Base-by-base conservation (phyloP, 116 monocot species). In the Zostera marina region DNA sequence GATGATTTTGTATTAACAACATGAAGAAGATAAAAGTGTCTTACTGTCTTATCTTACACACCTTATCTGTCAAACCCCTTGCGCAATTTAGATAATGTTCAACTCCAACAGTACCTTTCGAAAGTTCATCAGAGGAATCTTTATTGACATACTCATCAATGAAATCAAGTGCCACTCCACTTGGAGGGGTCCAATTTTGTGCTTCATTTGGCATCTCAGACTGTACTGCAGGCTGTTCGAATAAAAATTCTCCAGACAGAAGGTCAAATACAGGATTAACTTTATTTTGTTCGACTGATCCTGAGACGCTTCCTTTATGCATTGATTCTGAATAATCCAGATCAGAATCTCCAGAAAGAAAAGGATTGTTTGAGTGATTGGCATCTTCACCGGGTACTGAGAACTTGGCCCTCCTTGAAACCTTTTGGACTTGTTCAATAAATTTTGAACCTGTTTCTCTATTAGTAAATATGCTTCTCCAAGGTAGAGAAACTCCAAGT, bases 401-500 rank as follows among this genome's bases (percentile, higher is more conserved):
- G 20, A 44, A 10, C 10, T 8, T 48, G 8, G 56, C 22, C 22
- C 53, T 56, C 47, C 40, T 39, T 57, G 47, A n/a, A 38, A 44
- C 17, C 20, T 64, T 53, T 9, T 57, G 64, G 6, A 44, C 24
- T 45, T 43, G 52, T 17, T 71, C 51, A 41, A 57, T 19, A 32
- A 64, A 71, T 24, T 71, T 58, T 64, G 58, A 43, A 13, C 64
- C 64, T 16, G 1, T 25, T 43, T 25, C 71, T 59, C 51, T 44
- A 52, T 59, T 71, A 20, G 49, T 42, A 43, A 71, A 71, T 59
- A 71, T 64, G 63, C 59, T 42, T 47, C 26, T 51, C 71, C 71
- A 71, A 3, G 71, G 71, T 42, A 71, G 64, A 13, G 71, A 65
- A 59, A 59, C 64, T 9, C 71, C 71, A 49, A 71, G 71, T 59